phyloP scores from a whole-genome alignment of 371 early-diverging fungal genomes.

The Haplosporangium sp. region DNA sequence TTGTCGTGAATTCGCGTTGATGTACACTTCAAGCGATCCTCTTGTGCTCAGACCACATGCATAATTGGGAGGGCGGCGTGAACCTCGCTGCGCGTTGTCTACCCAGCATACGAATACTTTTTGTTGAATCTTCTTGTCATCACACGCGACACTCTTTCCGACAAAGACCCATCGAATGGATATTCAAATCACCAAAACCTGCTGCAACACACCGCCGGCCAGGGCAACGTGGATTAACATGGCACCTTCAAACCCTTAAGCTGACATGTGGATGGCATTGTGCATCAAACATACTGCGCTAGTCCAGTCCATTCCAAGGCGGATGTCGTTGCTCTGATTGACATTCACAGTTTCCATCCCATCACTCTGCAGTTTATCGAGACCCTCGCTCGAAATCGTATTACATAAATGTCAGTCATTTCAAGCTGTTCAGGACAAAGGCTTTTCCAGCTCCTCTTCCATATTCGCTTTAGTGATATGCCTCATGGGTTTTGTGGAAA shows the following conservation, averaged over 20 bases:
- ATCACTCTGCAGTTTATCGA: slow-evolving; percentile 23
- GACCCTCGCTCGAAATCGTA: not conserved
- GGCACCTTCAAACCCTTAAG: slow-evolving; percentile 27
- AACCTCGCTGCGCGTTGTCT: not conserved
- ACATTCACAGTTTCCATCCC: slow-evolving; percentile 34
- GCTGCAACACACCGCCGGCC: slow-evolving; percentile 33
- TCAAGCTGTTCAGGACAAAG: slow-evolving; percentile 19
- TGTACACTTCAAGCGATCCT: too few species aligned
- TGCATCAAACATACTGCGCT: slow-evolving; percentile 21
- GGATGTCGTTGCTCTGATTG: slow-evolving; percentile 25
- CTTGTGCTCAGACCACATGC: too few species aligned
- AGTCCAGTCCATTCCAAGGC: slow-evolving; percentile 19
- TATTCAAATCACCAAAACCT: slow-evolving; percentile 23
- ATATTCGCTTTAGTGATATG: slow-evolving; percentile 22
- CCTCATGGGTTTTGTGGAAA: slow-evolving; percentile 29
- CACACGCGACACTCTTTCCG: not conserved
- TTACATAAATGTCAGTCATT: slow-evolving; percentile 15
- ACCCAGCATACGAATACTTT: not conserved
- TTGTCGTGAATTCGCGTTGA: too few species aligned
- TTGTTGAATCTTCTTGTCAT: not conserved
- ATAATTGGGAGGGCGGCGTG: too few species aligned
- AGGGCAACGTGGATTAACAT: slow-evolving; percentile 21
- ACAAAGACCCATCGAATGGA: slow-evolving; percentile 6
- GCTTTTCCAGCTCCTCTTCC: slow-evolving; percentile 10
- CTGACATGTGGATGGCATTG: slow-evolving; percentile 20